Evolutionary conservation across 139 green algal species (phyloP).

Genomic region (Monoraphidium neglectum): DNA sequence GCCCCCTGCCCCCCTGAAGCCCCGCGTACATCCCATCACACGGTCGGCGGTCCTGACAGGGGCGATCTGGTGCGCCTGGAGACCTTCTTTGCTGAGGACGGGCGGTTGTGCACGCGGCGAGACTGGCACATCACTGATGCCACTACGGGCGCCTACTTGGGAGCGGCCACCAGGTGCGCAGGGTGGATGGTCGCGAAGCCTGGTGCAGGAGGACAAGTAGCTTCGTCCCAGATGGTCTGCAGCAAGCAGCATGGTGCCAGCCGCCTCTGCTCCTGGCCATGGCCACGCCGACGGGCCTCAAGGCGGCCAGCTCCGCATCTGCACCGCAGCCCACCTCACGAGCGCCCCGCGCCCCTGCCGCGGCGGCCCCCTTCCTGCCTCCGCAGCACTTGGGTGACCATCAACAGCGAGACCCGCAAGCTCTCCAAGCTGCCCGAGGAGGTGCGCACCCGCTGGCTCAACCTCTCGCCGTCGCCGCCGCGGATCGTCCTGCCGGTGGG

Average conservation of each 20-base stretch:
- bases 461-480: constrained; percentile 40
- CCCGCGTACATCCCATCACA: no score
- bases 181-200: no score
- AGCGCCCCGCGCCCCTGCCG: no score
- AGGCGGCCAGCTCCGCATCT: no score
- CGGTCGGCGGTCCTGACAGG: constrained; percentile 16
- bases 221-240: no score
- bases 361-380: background rate
- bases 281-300: no score
- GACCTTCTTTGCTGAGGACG: constrained; percentile 90
- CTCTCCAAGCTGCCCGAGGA: constrained; percentile 78
- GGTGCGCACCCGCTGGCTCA: constrained; percentile 54
- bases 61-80: constrained; percentile 61
- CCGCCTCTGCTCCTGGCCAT: no score
- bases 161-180: constrained; percentile 75
- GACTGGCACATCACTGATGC: constrained; percentile 81
- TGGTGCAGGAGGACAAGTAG: no score
- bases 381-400: constrained; percentile 89
- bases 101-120: constrained; percentile 74
- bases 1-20: no score
- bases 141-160: constrained; percentile 60
- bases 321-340: no score
- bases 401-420: constrained; percentile 82
- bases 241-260: no score
- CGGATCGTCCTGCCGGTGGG: constrained; percentile 38